Conservation (phyloP, 2,329 filamentous ascomycete species). For the Ramularia endophylla region DNA sequence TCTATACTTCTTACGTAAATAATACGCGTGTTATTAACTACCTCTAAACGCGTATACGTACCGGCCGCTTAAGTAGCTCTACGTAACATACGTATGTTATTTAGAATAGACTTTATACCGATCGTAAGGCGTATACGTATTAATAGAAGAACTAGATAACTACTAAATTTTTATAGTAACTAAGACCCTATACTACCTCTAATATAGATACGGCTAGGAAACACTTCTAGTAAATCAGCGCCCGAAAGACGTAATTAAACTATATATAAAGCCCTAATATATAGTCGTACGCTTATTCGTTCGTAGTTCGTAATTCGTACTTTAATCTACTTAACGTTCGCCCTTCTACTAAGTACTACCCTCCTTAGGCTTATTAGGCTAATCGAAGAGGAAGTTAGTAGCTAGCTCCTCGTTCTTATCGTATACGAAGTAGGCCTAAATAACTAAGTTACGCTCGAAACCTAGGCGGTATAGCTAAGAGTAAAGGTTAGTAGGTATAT, state of each 20-base stretch:
- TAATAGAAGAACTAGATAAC: too few species aligned
- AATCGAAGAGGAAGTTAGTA: constrained; percentile 96
- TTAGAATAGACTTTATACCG: too few species aligned
- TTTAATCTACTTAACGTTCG: too few species aligned
- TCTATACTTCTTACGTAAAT: too few species aligned
- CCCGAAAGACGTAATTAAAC: constrained; percentile 2
- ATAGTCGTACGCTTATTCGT: constrained; percentile 4
- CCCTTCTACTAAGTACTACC: constrained; percentile 1
- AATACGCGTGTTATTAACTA: too few species aligned
- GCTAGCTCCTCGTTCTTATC: constrained; percentile 99
- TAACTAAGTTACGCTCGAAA: constrained; percentile 86
- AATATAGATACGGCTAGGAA: too few species aligned
- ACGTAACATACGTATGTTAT: too few species aligned
- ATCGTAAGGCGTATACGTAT: too few species aligned
- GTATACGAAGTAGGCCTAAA: constrained; percentile 98
- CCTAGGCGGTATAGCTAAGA: constrained; percentile 79
- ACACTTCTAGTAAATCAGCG: constrained; percentile 2
- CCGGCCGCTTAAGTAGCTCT: too few species aligned
- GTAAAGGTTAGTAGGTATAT: constrained; percentile 14
- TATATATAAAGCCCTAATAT: constrained; percentile 7
- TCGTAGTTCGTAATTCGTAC: constrained; percentile 1
- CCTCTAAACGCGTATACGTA: too few species aligned
- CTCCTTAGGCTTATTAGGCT: constrained; percentile 66
- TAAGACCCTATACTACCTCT: too few species aligned
- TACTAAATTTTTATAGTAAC: too few species aligned